Evolutionary conservation across 305 asterid genomes (phyloP).

Genomic region (Fraxinus platypoda): DNA sequence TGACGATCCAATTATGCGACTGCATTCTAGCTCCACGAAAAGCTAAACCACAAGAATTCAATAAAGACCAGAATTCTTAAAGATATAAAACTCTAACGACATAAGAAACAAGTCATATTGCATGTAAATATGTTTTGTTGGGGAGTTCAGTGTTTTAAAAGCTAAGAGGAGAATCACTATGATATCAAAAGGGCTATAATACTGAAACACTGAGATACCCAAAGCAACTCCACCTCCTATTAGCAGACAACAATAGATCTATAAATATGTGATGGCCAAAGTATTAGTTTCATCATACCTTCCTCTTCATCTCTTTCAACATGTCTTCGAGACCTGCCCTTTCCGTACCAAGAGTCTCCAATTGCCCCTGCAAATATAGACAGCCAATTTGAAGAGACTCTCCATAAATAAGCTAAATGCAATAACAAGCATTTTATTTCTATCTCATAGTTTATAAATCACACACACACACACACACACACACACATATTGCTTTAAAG

Average conservation of each 20-base stretch:
- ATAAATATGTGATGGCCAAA: slow-evolving; percentile 11
- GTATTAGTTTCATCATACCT: slow-evolving; percentile 48
- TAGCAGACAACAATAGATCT: background rate
- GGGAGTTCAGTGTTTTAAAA: background rate
- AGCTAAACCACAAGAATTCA: background rate
- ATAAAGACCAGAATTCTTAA: background rate
- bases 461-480: background rate
- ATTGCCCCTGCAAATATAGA: slow-evolving; percentile 59
- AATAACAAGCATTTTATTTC: slow-evolving; percentile 21
- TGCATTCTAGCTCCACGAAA: background rate
- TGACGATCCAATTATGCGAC: background rate
- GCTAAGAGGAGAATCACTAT: background rate
- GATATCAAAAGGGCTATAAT: background rate
- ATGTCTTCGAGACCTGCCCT: slow-evolving; percentile 98
- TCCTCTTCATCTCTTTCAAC: slow-evolving; percentile 99
- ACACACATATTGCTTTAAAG: background rate
- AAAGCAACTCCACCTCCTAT: background rate
- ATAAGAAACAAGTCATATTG: background rate
- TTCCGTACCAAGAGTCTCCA: slow-evolving; percentile 97
- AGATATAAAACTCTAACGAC: background rate
- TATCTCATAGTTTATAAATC: slow-evolving; percentile 4
- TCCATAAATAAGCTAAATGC: background rate
- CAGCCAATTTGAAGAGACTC: background rate
- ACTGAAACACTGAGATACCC: background rate
- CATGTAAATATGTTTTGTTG: background rate